Percentiles rank a stretch among this genome's conserved stretches.
Evolutionary conservation across 2,329 filamentous ascomycete genomes (phyloP).

Genomic region (Colletotrichum coccodes): DNA sequence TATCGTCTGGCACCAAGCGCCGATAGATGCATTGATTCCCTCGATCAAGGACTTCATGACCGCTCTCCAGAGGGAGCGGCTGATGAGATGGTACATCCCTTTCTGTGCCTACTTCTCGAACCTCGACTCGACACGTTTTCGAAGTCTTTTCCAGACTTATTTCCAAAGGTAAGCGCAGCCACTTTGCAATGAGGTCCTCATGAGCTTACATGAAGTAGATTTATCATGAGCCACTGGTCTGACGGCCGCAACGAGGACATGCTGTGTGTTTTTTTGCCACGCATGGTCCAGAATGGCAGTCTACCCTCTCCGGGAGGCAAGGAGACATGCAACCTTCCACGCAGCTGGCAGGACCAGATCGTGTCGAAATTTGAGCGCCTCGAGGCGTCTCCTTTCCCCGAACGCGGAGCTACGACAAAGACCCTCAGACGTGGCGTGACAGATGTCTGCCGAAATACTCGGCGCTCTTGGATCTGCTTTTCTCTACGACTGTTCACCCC

Average conservation of each 20-base stretch:
- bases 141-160: slow-evolving; percentile 79
- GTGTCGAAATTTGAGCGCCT: slow-evolving; percentile 74
- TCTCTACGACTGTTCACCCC: slow-evolving; percentile 70
- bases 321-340: slow-evolving; percentile 67
- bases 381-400: slow-evolving; percentile 72
- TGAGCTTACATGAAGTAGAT: slow-evolving; percentile 59
- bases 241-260: slow-evolving; percentile 72
- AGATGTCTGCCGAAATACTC: slow-evolving; percentile 75
- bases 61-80: slow-evolving; percentile 69
- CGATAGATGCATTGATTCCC: slow-evolving; percentile 82
- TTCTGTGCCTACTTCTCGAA: slow-evolving; percentile 87
- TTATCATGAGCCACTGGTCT: slow-evolving; percentile 79
- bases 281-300: slow-evolving; percentile 66
- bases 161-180: slow-evolving; percentile 76
- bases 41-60: slow-evolving; percentile 74
- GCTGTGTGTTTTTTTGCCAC: slow-evolving; percentile 75
- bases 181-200: background rate
- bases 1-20: slow-evolving; percentile 78
- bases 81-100: slow-evolving; percentile 80
- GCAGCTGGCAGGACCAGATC: slow-evolving; percentile 79
- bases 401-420: slow-evolving; percentile 71
- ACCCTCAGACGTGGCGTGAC: slow-evolving; percentile 69
- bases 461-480: slow-evolving; percentile 71
- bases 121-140: slow-evolving; percentile 78
- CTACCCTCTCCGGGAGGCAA: slow-evolving; percentile 64